Evolutionary conservation across 2,329 filamentous ascomycete genomes (phyloP), one percentile per base, ranked within the genome.

Genomic region (Fusarium avenaceum): DNA sequence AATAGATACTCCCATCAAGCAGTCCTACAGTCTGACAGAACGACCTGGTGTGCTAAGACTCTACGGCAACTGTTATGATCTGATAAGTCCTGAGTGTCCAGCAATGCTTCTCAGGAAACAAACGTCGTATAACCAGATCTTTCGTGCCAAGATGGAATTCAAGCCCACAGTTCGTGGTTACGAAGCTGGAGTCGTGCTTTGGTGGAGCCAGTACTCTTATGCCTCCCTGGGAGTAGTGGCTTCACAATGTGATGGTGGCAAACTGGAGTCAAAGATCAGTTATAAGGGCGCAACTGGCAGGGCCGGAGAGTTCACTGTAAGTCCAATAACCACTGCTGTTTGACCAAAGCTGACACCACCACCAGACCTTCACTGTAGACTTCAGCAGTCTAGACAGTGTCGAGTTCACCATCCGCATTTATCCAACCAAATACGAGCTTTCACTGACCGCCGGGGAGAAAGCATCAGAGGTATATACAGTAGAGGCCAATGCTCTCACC

Each of bases 71-170:
- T 83, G 84, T 10, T 88, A 85, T 62, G 80, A 80, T 6, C 79
- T 89, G 0, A 81, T 79, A 1, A 81, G 80, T 13, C 84, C 86
- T 0, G 81, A 83, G 19, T 81, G 80, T 20, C 85, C 86, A 0
- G 83, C 85, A 0, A 79, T 87, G 67, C 79, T 88, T 4, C 72
- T 88, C 4, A 80, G 86, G 10, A 88, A 88, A 58, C 86, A 89
- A 70, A 80, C 77, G 0, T 78, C 81, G 0, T 81, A 79, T 11
- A 71, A 69, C 19, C 81, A 82, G 43, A 76, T 64, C 0, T 87
- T 84, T 72, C 74, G 78, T 24, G 81, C 80, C 0, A 78, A 74
- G 3, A 71, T 88, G 14, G 76, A 80, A 0, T 89, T 88, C 61
- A 68, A 75, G 0, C 84, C 85, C 0, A 76, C 73, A 0, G 77